Evolutionary conservation across 139 green algal genomes (phyloP).

Genomic region (Dunaliella sp.): DNA sequence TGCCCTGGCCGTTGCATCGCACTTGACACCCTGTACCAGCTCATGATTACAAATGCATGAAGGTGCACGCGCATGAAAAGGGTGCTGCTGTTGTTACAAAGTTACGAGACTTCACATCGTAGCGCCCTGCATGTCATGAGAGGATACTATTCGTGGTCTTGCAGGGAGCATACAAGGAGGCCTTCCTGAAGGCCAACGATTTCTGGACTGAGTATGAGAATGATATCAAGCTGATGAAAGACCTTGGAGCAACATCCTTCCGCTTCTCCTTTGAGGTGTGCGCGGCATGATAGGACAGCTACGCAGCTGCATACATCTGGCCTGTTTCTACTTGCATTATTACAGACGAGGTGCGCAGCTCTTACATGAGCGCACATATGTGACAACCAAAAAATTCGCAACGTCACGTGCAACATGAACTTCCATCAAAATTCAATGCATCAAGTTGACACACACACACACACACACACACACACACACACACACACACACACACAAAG

Average conservation of each 20-base stretch:
- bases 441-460: slow-evolving; percentile 33
- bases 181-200: not conserved
- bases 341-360: no score
- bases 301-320: no score
- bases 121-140: not conserved
- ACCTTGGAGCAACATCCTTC: slow-evolving; percentile 19
- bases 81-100: no score
- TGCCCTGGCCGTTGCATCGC: not conserved
- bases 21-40: not conserved
- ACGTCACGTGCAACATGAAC: no score
- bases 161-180: not conserved
- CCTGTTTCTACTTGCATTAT: no score
- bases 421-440: no score
- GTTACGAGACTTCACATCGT: not conserved
- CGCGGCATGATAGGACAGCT: no score
- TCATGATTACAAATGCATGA: not conserved
- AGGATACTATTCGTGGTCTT: no score
- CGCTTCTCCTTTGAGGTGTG: slow-evolving; percentile 27
- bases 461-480: slow-evolving; percentile 71
- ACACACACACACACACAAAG: no score
- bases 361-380: no score
- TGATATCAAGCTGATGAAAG: slow-evolving; percentile 57
- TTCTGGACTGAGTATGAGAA: slow-evolving; percentile 51
- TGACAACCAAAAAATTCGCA: no score
- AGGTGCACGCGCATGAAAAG: not conserved